phyloP scores from a whole-genome alignment of 2,329 filamentous ascomycete species.

The Paraconiothyrium brasiliense region DNA sequence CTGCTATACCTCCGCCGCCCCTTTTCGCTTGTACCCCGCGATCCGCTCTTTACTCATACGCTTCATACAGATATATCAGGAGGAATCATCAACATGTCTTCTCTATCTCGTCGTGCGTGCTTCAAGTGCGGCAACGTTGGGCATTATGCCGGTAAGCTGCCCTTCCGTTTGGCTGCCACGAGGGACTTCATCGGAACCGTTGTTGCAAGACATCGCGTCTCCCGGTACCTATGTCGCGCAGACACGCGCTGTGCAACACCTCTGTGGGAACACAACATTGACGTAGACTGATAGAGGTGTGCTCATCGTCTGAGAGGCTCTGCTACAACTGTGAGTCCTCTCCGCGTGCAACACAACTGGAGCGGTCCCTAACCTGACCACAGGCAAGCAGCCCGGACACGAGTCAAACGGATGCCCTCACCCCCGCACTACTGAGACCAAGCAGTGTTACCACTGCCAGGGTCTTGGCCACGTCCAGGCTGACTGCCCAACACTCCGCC shows the following conservation, averaged over 20 bases:
- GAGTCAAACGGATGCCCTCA: conserved; percentile 98
- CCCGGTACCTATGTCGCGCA: conserved; percentile 31
- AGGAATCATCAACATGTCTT: conserved; percentile 58
- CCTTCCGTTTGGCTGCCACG: conserved; percentile 26
- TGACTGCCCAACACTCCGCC: conserved; percentile 94
- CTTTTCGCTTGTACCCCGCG: conserved; percentile 22
- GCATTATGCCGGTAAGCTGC: conserved; percentile 60
- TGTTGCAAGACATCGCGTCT: conserved; percentile 26
- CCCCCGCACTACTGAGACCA: conserved; percentile 94
- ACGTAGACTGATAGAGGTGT: conserved; percentile 73
- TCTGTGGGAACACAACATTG: conserved; percentile 27
- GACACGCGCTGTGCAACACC: conserved; percentile 22
- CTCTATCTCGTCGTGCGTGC: conserved; percentile 63
- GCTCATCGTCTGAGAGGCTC: conserved; percentile 95
- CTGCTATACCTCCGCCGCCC: conserved; percentile 22
- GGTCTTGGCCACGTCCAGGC: conserved; percentile 98
- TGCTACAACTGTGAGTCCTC: conserved; percentile 93
- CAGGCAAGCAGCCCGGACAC: conserved; percentile 89
- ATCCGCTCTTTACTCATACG: conserved; percentile 30
- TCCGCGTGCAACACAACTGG: conserved; percentile 12
- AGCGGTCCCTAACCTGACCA: conserved; percentile 21
- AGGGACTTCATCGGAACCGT: conserved; percentile 26
- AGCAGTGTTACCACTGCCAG: conserved; percentile 99
- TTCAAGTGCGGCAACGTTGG: conserved; percentile 64
- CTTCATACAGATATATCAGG: conserved; percentile 34